Base-by-base conservation (phyloP, 2,329 filamentous ascomycete genomes). In the Colletotrichum abscissum region DNA sequence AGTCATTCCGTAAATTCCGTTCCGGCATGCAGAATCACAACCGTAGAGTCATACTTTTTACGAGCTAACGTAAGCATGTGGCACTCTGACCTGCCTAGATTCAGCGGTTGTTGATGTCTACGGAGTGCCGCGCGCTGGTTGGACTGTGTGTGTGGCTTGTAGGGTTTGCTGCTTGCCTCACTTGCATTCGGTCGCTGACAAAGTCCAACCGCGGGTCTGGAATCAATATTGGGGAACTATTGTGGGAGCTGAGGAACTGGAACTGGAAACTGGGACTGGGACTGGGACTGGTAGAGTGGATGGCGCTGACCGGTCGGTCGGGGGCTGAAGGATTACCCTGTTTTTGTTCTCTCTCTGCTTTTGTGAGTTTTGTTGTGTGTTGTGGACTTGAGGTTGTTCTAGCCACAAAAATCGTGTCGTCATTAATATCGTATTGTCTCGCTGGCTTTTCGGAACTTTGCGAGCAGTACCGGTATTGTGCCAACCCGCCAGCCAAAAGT, bases 31-130 rank as follows among this genome's bases (percentile, higher is more conserved):
- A 49, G 42, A 49, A 49, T 2, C 6, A 49, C 42, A n/a, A n/a
- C 2, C 19, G 6, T n/a, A 56, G 57, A 52, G 69, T 67, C 69
- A 63, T 62, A 49, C 7, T 52, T 59, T 30, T 30, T 49, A 35
- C 28, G 42, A 49, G 42, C 19, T 2, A 49, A 42, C 38, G 49
- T 52, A 33, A 7, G 69, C 69, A 63, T 72, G 64, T 67, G 69
- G 28, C 57, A 49, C 33, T 12, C 33, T 35, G 35, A 24, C 63
- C 49, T 19, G 24, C 14, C n/a, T 28, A 2, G 19, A 28, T 28
- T 19, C 59, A 16, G 35, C 16, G 33, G 30, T 42, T 19, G 14
- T 14, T 11, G 42, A 33, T 42, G 26, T 42, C 33, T 35, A 35
- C 33, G 4, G 33, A 35, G 33, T 19, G 19, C 42, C 11, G 26